Base-by-base conservation (phyloP, 2,329 filamentous ascomycete species). In the Nigrospora sphaerica region DNA sequence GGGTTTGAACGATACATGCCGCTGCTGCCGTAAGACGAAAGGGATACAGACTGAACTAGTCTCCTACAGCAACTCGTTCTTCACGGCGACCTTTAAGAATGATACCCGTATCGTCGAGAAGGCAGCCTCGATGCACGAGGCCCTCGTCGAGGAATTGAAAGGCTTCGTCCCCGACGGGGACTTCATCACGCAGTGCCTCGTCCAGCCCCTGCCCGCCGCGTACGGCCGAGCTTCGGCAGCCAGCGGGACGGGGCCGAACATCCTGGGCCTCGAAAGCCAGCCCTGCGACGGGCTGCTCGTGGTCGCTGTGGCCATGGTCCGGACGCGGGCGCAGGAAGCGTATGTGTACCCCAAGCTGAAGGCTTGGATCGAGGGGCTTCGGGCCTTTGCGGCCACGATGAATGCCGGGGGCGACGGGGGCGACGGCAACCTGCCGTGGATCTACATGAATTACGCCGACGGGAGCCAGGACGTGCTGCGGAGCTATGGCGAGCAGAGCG, bases 371-470 rank as follows among this genome's bases (percentile, higher is more conserved):
- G 10, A 34, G 32, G 32, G n/a, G n/a, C n/a, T n/a, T n/a, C n/a
- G n/a, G n/a, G n/a, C n/a, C n/a, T n/a, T n/a, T n/a, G n/a, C n/a
- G n/a, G n/a, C n/a, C n/a, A n/a, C n/a, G n/a, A n/a, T n/a, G n/a
- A n/a, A n/a, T n/a, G n/a, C n/a, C n/a, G n/a, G n/a, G n/a, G n/a
- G n/a, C n/a, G n/a, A n/a, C n/a, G n/a, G n/a, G n/a, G 35, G 18
- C n/a, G 35, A 17, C 14, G 35, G 35, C 14, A 6, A 16, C n/a
- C 14, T 37, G 7, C 35, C 14, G 3, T 14, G 35, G 35, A 37
- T 43, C 0, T 58, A 58, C 16, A 38, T 57, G 17, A 64, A 64
- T 36, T 64, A 63, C 37, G 57, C 54, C 10, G 52, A 54, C 42
- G 44, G 37, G 28, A 46, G 37, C 33, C 61, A 64, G 48, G 52